These are phyloP conservation scores for Plasmodium gonderi DNA, from an alignment of 169 alveolate species.

Conservation along the genomic window DNA sequence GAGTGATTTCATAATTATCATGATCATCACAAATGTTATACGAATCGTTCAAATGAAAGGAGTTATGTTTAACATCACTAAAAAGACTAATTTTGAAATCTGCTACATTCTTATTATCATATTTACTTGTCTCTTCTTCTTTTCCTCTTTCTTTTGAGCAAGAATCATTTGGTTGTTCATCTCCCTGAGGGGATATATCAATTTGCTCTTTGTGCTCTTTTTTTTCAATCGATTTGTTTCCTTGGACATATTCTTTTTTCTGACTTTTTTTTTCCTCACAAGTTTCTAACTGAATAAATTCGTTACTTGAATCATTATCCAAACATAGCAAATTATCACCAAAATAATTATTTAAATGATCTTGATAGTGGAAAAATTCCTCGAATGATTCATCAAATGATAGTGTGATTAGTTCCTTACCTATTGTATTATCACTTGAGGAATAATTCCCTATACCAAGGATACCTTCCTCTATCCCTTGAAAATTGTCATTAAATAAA, in stretches of 20 bases:
- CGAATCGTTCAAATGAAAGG: slow-evolving; percentile 18
- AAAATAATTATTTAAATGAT: slow-evolving; percentile 37
- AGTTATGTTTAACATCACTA: slow-evolving; percentile 19
- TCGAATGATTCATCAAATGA: slow-evolving; percentile 49
- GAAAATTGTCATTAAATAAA: neutral
- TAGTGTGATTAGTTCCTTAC: slow-evolving; percentile 2
- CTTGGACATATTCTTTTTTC: neutral
- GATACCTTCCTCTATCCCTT: neutral
- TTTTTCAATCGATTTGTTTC: neutral
- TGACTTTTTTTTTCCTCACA: neutral
- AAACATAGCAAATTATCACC: neutral
- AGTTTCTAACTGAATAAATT: neutral
- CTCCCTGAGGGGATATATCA: neutral
- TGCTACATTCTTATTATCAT: neutral
- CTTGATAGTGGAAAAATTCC: slow-evolving; percentile 50
- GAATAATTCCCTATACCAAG: neutral
- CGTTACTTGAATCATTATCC: neutral
- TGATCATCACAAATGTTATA: slow-evolving; percentile 23
- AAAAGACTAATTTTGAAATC: slow-evolving; percentile 32
- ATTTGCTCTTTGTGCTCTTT: neutral
- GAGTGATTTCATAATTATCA: slow-evolving; percentile 55
- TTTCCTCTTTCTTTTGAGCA: neutral
- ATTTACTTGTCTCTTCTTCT: too few relatives aligned
- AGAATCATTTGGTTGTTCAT: neutral
- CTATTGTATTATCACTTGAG: neutral